Base-by-base conservation (phyloP, 208 protist species). In the Wallacemonas sp. region DNA sequence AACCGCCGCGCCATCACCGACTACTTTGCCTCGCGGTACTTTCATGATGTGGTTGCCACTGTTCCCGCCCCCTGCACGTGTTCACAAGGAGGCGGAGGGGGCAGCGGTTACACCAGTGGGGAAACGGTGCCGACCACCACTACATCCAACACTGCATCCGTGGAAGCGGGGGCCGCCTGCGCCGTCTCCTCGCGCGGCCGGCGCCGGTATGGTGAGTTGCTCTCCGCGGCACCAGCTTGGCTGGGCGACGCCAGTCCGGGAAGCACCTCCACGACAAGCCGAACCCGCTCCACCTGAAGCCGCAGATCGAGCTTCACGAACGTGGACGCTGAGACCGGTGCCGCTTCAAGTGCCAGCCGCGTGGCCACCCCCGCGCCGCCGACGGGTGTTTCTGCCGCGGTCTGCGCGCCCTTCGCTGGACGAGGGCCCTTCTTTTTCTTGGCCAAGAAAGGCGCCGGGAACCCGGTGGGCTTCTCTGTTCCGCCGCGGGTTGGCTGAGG, bases 261-360 rank as follows among this genome's bases (percentile, higher is more conserved):
- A n/a, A 68, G 74, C 32, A 92, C 74, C 45, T 75, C 80, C 24
- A 83, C 76, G 32, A 76, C 71, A 27, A 88, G 74, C 46, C 71
- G 71, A 53, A 91, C 73, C 21, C 63, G 55, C 76, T 91, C 81
- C 81, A 83, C 68, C 66, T 87, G 81, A 32, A 83, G 73, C 22
- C 75, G 73, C 24, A 86, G 36, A 33, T 86, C 71, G 12, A 83
- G 48, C 45, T 67, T 73, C 3, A 70, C 67, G 44, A 83, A 85
- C 30, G 70, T 44, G 17, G 63, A 73, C 8, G 55, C n/a, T 5
- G 57, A 67, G 12, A 60, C 54, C 3, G 70, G 48, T 2, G 67
- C 69, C 15, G 36, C 37, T 17, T 57, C 50, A 13, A 57, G 6
- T 4, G 32, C 19, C 5, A 37, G 36, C 12, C 55, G 55, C 21